Conservation (phyloP, 2,329 filamentous ascomycete species). For the Teratosphaeria zuluensis region DNA sequence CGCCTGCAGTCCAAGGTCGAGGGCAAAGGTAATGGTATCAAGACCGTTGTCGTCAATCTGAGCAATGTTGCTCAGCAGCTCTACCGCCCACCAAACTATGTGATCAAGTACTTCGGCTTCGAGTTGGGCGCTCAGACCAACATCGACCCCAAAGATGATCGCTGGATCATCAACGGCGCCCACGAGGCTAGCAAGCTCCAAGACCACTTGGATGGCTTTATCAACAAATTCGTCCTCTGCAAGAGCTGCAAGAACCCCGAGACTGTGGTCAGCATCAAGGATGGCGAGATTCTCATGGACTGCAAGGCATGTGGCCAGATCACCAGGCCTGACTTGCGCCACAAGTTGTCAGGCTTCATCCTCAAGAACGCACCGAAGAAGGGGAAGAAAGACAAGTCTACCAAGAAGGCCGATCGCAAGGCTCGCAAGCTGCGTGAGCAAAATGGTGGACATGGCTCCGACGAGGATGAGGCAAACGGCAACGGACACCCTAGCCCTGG, state of each 20-base stretch:
- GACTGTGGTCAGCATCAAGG: constrained; percentile 92
- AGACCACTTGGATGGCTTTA: constrained; percentile 97
- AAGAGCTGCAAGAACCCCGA: constrained; percentile 99
- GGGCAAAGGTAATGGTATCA: constrained; percentile 99
- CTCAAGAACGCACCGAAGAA: constrained; percentile 92
- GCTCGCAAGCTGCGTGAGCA: constrained; percentile 65
- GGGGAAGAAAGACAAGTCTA: constrained; percentile 92
- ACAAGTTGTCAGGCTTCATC: constrained; percentile 96
- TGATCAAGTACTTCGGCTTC: constrained; percentile 99
- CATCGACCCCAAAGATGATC: constrained; percentile 91
- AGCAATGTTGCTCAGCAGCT: constrained; percentile 87
- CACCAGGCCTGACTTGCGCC: constrained; percentile 78
- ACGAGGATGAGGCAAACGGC: constrained; percentile 43
- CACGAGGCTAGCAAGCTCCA: constrained; percentile 93
- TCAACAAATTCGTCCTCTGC: constrained; percentile 97
- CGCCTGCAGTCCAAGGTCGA: constrained; percentile 97
- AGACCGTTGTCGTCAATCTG: constrained; percentile 94
- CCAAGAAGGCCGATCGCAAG: constrained; percentile 77
- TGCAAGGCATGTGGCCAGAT: constrained; percentile 98
- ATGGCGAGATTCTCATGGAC: constrained; percentile 82
- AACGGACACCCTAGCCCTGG: constrained; percentile 52
- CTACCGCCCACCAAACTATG: constrained; percentile 81
- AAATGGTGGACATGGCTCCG: constrained; percentile 38
- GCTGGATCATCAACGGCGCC: constrained; percentile 99
- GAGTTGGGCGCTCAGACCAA: constrained; percentile 98